Percentiles rank a stretch among this genome's conserved stretches.
These are phyloP conservation scores for Zygosaccharomyces gambellarensis DNA, from an alignment of 805 yeast genomes.

Conservation along the genomic window DNA sequence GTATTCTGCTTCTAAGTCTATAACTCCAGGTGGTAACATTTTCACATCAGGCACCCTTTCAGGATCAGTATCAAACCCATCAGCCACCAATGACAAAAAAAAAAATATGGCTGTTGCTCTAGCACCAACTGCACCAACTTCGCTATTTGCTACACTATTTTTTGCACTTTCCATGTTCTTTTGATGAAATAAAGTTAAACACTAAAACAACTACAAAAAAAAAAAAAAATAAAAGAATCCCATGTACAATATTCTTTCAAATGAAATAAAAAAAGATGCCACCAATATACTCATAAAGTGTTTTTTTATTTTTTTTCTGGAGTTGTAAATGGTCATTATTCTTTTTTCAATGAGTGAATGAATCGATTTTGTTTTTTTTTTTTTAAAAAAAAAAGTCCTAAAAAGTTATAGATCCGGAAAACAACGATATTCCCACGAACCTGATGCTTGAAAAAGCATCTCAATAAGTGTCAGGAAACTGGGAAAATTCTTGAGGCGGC, in stretches of 20 bases:
- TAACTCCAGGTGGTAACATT: slow-evolving; percentile 29
- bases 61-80: slow-evolving; percentile 4
- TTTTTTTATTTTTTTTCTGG: not conserved
- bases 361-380: not conserved
- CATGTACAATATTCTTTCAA: slow-evolving; percentile 1
- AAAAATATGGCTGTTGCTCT: not conserved
- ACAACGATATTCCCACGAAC: not conserved
- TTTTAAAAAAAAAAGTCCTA: not conserved
- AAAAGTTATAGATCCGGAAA: not conserved
- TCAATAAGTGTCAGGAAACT: not conserved
- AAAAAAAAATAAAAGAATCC: not conserved
- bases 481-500: not conserved
- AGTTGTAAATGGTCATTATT: not conserved
- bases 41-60: slow-evolving; percentile 16
- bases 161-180: slow-evolving; percentile 1
- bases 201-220: not conserved
- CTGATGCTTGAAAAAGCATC: not conserved
- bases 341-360: not conserved
- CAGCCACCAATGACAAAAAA: not conserved
- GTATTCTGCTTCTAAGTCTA: slow-evolving; percentile 30
- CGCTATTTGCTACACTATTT: not conserved
- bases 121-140: not conserved
- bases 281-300: too few relatives aligned
- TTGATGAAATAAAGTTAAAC: not conserved
- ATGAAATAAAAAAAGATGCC: not conserved